Conservation (phyloP, 768 basidiomycete genomes). For the Lactifluus echinatus region DNA sequence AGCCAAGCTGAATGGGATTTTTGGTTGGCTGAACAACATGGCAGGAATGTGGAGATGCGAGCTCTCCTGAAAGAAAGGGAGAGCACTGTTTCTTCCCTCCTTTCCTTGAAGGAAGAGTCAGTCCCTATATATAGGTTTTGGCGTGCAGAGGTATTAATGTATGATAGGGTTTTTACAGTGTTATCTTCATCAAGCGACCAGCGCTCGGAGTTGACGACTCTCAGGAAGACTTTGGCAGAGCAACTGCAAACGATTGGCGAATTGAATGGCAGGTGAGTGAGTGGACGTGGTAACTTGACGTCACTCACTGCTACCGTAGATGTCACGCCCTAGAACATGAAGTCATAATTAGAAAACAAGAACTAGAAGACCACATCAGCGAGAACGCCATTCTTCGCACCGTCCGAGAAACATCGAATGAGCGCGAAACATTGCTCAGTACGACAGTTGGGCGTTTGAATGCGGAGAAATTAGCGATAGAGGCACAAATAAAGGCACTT, state of each 20-base stretch:
- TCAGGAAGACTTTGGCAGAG: conserved; percentile 7
- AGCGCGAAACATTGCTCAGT: conserved; percentile 2
- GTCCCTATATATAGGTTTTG: neutral
- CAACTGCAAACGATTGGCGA: conserved; percentile 14
- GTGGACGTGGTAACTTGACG: neutral
- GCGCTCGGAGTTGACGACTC: conserved; percentile 5
- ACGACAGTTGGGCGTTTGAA: conserved; percentile 4
- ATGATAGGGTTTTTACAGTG: conserved; percentile 4
- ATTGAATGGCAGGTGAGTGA: conserved; percentile 7
- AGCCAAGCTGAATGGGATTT: neutral
- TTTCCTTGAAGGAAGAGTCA: conserved; percentile 17
- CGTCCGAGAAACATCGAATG: conserved; percentile 1
- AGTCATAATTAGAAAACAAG: conserved; percentile 6
- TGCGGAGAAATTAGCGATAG: conserved; percentile 3
- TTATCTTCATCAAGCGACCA: conserved; percentile 13
- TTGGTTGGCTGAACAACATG: neutral
- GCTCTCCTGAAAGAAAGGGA: conserved; percentile 13
- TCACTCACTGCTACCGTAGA: neutral
- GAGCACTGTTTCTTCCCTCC: neutral
- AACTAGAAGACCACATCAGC: neutral
- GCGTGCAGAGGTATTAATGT: neutral
- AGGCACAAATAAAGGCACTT: neutral
- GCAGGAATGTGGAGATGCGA: conserved; percentile 15
- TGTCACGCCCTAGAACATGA: conserved; percentile 11
- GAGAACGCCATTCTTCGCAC: conserved; percentile 2